These are phyloP conservation scores for Ophiocordyceps camponoti-rufipedis DNA, from an alignment of 2,329 filamentous ascomycete genomes.

Conservation along the genomic window DNA sequence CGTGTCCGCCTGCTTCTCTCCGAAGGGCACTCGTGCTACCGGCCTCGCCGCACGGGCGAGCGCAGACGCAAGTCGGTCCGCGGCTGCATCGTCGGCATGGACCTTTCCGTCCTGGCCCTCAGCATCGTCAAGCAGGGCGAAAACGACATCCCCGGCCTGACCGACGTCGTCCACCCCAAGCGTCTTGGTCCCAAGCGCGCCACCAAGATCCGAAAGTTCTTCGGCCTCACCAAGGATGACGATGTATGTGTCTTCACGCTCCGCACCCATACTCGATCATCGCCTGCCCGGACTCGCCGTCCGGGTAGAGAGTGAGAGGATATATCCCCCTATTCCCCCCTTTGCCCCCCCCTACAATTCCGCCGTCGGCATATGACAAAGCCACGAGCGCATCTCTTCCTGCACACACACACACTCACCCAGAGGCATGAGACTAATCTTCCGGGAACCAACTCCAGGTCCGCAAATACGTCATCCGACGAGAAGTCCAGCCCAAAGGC, in stretches of 20 bases:
- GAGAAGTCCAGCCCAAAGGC: constrained; percentile 90
- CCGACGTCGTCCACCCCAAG: constrained; percentile 97
- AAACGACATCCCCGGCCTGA: constrained; percentile 80
- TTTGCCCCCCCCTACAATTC: no score
- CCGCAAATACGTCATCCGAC: constrained; percentile 99
- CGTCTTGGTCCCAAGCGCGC: constrained; percentile 98
- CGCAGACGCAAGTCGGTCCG: constrained; percentile 99
- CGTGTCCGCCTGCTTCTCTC: constrained; percentile 94
- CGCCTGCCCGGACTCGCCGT: constrained; percentile 46
- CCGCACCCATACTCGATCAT: constrained; percentile 41
- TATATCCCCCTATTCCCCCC: constrained; percentile 2
- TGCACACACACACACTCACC: background rate
- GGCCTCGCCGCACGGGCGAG: constrained; percentile 91
- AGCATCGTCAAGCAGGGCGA: constrained; percentile 98
- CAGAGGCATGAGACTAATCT: constrained; percentile 17
- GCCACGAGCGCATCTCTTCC: constrained; percentile 4
- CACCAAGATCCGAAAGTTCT: constrained; percentile 99
- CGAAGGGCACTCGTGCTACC: constrained; percentile 98
- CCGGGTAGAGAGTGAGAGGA: constrained; percentile 42
- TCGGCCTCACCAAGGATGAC: constrained; percentile 99
- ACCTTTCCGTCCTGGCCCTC: constrained; percentile 88
- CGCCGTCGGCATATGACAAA: constrained; percentile 5
- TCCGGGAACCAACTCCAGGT: constrained; percentile 37
- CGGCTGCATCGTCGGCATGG: constrained; percentile 94
- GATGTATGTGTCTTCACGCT: constrained; percentile 68